Percentiles rank a stretch among this genome's conserved stretches.
phyloP scores from a whole-genome alignment of 306 rosid species.

The Vigna angularis region DNA sequence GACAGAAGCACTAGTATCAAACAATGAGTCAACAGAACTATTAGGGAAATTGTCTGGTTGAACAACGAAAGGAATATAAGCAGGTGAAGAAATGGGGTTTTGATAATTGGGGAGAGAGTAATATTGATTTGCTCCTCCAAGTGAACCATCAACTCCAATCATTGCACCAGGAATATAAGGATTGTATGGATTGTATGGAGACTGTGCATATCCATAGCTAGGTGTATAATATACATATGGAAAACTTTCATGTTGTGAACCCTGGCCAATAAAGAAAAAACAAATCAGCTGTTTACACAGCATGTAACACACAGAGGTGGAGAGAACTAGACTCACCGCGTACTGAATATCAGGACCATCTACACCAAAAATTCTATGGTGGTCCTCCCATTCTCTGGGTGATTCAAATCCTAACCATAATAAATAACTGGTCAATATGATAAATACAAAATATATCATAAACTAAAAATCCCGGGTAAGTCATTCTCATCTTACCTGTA shows the following conservation, averaged over 20 bases:
- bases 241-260: constrained; percentile 80
- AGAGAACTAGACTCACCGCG: constrained; percentile 58
- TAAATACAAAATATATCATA: constrained; percentile 33
- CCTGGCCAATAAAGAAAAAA: constrained; percentile 57
- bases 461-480: constrained; percentile 4
- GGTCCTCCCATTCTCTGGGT: constrained; percentile 97
- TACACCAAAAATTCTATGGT: constrained; percentile 78
- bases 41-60: constrained; percentile 68
- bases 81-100: constrained; percentile 67
- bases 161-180: constrained; percentile 97
- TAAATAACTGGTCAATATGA: constrained; percentile 15
- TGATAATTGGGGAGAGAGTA: constrained; percentile 72
- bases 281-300: constrained; percentile 32
- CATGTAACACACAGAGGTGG: background rate
- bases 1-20: constrained; percentile 62
- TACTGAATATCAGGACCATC: constrained; percentile 90
- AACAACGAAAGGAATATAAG: constrained; percentile 71
- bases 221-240: constrained; percentile 84
- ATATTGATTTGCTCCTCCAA: constrained; percentile 78
- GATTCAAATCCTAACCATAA: constrained; percentile 79
- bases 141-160: constrained; percentile 82
- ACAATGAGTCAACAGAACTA: constrained; percentile 61
- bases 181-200: constrained; percentile 96
- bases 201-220: constrained; percentile 96
- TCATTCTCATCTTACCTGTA: constrained; percentile 64